phyloP scores from a whole-genome alignment of 2,329 filamentous ascomycete species.

The Tolypocladium paradoxum region DNA sequence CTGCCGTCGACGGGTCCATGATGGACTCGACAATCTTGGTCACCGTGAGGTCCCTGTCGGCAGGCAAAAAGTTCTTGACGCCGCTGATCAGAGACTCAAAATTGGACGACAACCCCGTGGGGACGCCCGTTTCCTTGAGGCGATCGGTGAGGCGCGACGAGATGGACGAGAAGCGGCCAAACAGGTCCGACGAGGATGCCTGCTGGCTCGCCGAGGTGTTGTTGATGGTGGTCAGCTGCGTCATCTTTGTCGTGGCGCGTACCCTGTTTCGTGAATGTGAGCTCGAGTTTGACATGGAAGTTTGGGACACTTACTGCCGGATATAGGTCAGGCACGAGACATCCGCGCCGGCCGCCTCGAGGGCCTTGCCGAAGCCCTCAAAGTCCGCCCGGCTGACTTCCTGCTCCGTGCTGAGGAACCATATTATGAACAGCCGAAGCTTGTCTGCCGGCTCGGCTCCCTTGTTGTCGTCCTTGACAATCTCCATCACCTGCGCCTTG shows the following conservation, averaged over 20 bases:
- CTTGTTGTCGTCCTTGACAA: conserved; percentile 71
- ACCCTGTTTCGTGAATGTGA: conserved; percentile 41
- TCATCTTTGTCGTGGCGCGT: conserved; percentile 93
- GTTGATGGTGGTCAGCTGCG: conserved; percentile 87
- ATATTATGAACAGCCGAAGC: conserved; percentile 88
- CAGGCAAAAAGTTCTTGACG: conserved; percentile 96
- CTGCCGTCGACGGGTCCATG: conserved; percentile 89
- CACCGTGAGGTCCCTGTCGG: conserved; percentile 87
- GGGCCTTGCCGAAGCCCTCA: conserved; percentile 73
- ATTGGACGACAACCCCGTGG: conserved; percentile 59
- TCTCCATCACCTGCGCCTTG: conserved; percentile 77
- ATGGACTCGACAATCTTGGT: conserved; percentile 97
- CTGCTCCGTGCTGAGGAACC: conserved; percentile 89
- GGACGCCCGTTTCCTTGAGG: conserved; percentile 79
- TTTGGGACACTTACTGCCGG: conserved; percentile 51
- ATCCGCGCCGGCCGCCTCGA: conserved; percentile 66
- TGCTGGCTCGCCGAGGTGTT: conserved; percentile 53
- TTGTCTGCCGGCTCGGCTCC: conserved; percentile 82
- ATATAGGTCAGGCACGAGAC: conserved; percentile 74
- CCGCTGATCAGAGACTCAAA: conserved; percentile 91
- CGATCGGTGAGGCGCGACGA: conserved; percentile 87
- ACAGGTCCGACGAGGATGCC: conserved; percentile 60
- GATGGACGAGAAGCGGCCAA: conserved; percentile 86
- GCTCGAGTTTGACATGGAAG: not conserved
- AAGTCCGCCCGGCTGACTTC: conserved; percentile 76